These are phyloP conservation scores for Nelumbo lutea DNA, from an alignment of 164 flowering plant genomes.

Conservation along the genomic window DNA sequence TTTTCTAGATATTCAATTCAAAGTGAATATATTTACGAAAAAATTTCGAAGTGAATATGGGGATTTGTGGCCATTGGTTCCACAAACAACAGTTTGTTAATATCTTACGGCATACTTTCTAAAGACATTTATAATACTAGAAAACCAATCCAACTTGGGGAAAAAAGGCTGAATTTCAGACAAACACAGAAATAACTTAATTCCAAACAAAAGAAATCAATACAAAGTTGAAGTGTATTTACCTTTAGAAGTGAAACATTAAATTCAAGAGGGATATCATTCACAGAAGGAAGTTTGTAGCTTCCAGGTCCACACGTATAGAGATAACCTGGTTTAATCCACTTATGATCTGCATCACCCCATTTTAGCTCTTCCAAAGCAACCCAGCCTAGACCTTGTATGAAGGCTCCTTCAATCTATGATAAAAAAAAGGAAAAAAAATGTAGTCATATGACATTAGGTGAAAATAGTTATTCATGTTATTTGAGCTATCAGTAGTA, in stretches of 20 bases:
- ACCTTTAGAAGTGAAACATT: slow-evolving; percentile 90
- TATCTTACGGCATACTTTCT: too few relatives aligned
- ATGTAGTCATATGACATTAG: not conserved
- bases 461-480: not conserved
- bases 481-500: too few relatives aligned
- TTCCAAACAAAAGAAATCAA: not conserved
- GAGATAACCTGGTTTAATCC: slow-evolving; percentile 75
- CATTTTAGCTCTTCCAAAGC: slow-evolving; percentile 95
- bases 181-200: too few relatives aligned
- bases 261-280: slow-evolving; percentile 79
- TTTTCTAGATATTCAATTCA: too few relatives aligned
- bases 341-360: slow-evolving; percentile 93
- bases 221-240: slow-evolving; percentile 3
- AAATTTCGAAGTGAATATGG: too few relatives aligned
- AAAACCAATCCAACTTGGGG: too few relatives aligned
- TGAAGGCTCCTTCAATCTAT: slow-evolving; percentile 96
- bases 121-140: too few relatives aligned
- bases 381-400: slow-evolving; percentile 96
- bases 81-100: too few relatives aligned
- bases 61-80: too few relatives aligned
- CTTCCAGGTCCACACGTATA: slow-evolving; percentile 91
- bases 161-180: too few relatives aligned
- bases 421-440: not conserved
- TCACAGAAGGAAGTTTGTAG: slow-evolving; percentile 87
- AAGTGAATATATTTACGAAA: too few relatives aligned